Conservation (phyloP, 805 yeast species). For the Pichia eremophila region DNA sequence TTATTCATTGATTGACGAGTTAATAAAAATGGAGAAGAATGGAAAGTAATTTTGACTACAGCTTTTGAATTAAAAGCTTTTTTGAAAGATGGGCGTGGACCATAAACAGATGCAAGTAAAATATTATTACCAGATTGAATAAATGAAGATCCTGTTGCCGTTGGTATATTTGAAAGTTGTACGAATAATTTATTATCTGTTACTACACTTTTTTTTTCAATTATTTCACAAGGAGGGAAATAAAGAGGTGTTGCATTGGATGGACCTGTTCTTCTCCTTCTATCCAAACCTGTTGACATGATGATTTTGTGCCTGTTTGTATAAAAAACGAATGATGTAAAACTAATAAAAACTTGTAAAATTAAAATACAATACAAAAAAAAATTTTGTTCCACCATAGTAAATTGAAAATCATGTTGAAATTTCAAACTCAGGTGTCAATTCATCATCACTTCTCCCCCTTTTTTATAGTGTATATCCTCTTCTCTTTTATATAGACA, state of each 20-base stretch:
- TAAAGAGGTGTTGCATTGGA: conserved; percentile 46
- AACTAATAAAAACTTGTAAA: no score
- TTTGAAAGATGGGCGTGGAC: conserved; percentile 66
- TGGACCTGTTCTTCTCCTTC: conserved; percentile 86
- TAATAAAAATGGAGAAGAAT: conserved; percentile 7
- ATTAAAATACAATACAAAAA: no score
- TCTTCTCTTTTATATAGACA: no score
- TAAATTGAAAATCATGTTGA: no score
- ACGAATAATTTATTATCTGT: conserved; percentile 33
- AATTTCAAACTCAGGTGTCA: no score
- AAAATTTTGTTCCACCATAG: no score
- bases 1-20: not conserved
- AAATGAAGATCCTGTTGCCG: conserved; percentile 62
- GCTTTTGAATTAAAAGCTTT: conserved; percentile 26
- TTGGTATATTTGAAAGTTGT: conserved; percentile 55
- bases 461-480: no score
- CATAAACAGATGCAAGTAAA: conserved; percentile 66
- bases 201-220: not conserved
- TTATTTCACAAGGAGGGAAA: conserved; percentile 21
- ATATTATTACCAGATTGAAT: conserved; percentile 57
- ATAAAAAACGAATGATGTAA: no score
- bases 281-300: conserved; percentile 33
- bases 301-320: not conserved
- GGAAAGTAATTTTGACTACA: conserved; percentile 17
- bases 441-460: no score